These are phyloP conservation scores for Tephrocybe sp. DNA, from an alignment of 768 basidiomycete species.

Conservation along the genomic window DNA sequence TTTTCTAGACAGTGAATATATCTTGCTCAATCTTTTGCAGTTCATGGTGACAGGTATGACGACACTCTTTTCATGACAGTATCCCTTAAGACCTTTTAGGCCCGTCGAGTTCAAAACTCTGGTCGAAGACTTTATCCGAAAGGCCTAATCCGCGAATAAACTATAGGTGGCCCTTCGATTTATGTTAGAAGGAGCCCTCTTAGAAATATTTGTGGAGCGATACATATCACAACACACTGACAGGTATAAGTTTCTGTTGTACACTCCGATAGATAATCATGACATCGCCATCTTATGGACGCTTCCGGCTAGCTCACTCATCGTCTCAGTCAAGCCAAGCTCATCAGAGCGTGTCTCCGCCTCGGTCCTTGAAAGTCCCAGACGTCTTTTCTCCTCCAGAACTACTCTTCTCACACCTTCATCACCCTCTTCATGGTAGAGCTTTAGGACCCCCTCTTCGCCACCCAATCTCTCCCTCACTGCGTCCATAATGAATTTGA, in stretches of 20 bases:
- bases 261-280: too few species aligned
- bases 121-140: slow-evolving; percentile 23
- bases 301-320: not conserved
- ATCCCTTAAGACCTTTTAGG: not conserved
- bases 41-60: slow-evolving; percentile 67
- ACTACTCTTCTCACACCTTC: slow-evolving; percentile 6
- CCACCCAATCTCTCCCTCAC: slow-evolving; percentile 50
- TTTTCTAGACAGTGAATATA: not conserved
- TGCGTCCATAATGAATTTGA: slow-evolving; percentile 46
- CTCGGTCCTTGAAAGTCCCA: not conserved
- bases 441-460: slow-evolving; percentile 38
- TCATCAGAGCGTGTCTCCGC: not conserved
- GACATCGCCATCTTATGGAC: not conserved
- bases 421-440: slow-evolving; percentile 29
- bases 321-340: not conserved
- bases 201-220: too few species aligned
- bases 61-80: not conserved
- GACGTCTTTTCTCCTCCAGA: slow-evolving; percentile 4
- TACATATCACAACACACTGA: too few species aligned
- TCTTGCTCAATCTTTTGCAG: slow-evolving; percentile 28
- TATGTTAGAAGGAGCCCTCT: too few species aligned
- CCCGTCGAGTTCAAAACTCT: slow-evolving; percentile 51
- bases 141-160: not conserved
- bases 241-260: too few species aligned
- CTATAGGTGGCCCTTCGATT: too few species aligned